Evolutionary conservation across 306 rosid genomes (phyloP).

Genomic region (Trifolium dubium): DNA sequence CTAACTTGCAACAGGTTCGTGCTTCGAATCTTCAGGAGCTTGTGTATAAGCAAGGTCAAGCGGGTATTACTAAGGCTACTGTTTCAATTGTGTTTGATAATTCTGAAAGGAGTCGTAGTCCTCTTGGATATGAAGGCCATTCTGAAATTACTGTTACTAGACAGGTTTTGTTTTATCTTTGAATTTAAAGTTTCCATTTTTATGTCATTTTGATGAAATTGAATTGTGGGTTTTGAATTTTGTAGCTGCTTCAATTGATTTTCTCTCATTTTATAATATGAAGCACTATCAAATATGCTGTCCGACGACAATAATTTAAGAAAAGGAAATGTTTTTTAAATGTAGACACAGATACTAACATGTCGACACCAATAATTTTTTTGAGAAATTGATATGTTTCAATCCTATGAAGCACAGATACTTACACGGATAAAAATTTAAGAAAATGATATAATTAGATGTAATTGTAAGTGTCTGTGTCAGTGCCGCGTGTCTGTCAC

Average conservation of each 20-base stretch:
- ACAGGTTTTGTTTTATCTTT: constrained; percentile 58
- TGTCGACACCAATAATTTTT: not conserved
- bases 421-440: not conserved
- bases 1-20: constrained; percentile 91
- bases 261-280: too few species aligned
- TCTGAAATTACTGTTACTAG: constrained; percentile 87
- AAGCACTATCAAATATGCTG: too few species aligned
- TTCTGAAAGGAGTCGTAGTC: constrained; percentile 70
- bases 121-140: constrained; percentile 83
- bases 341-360: not conserved
- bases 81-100: constrained; percentile 88
- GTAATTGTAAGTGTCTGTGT: not conserved
- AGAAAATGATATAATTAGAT: not conserved
- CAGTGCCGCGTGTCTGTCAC: not conserved
- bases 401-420: too few species aligned
- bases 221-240: not conserved
- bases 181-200: not conserved
- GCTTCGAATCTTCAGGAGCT: constrained; percentile 96
- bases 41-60: constrained; percentile 96
- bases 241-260: not conserved
- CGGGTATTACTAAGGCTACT: constrained; percentile 96
- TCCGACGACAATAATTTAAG: not conserved
- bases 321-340: too few species aligned
- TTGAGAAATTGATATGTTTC: too few species aligned
- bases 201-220: not conserved